Base-by-base conservation (phyloP, 78 protist genomes). In the Mastigamoeba balamuthi region DNA sequence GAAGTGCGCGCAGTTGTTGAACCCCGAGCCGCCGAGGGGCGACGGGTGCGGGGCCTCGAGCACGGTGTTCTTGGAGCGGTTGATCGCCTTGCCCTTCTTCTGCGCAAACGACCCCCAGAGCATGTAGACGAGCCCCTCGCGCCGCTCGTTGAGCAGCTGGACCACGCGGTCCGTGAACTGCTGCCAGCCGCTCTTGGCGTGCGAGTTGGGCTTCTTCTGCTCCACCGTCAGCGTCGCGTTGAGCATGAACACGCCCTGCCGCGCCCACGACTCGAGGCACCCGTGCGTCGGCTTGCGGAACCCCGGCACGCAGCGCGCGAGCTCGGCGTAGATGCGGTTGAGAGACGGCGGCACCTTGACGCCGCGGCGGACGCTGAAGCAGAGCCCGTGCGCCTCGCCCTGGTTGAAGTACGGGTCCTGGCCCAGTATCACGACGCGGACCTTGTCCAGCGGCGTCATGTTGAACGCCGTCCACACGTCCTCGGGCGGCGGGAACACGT, bases 341-440 rank as follows among this genome's bases (percentile, higher is more conserved):
- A 91, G 53, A 0, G 72, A 30, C 23, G 92, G 92, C 30, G 94
- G 94, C 8, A 81, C 35, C 43, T 41, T 0, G 23, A 74, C 41
- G 35, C 91, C 90, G 4, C 28, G 39, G 2, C 23, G 25, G 35
- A 90, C 94, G 1, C 88, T 77, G 66, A 91, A 91, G 29, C 69
- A 10, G 9, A 91, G 72, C 0, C 94, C 94, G 53, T 91, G 91
- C 2, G 92, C 94, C 69, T 90, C 91, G 40, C 78, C 77, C 6
- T 0, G 9, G 28, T 63, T 69, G 30, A 64, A 69, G 28, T 91
- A 91, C 0, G 94, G 94, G 39, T 91, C 94, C 80, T 91, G 94
- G 35, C 94, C 94, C 0, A 91, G 28, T 27, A 91, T 65, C 6
- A 90, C 88, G 7, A 91, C 93, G 3, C 75, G 72, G 8, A 90